Evolutionary conservation across 2,329 filamentous ascomycete genomes (phyloP), one percentile per base, ranked within the genome.

Genomic region (Xylaria sp.): DNA sequence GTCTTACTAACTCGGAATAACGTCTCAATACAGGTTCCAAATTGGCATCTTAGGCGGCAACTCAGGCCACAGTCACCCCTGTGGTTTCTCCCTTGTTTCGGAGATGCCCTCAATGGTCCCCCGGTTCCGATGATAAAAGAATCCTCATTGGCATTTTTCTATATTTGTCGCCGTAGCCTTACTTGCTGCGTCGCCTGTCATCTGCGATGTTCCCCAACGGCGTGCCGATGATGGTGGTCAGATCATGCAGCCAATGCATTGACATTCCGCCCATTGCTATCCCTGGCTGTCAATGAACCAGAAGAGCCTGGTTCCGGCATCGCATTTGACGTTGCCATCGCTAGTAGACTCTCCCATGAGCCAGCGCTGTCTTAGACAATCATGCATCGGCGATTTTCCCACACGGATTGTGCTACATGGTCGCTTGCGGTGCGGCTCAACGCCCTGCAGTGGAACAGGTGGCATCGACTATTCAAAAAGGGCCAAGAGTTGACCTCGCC

Each of bases 201-300:
- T 9, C 34, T 45, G 5, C 65, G 48, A 68, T 39, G 50, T 68
- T 66, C 68, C 65, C 68, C 68, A 68, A 68, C 68, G 65, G 68
- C 51, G 58, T 65, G 55, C 68, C 68, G 68, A 51, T 65, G 68
- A 51, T 65, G 68, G 62, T 66, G 65, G 65, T 69, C 68, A 70
- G 65, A 62, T 45, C 3, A 63, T 14, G 17, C 36, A 34, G 30
- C 32, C 36, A 11, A 42, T 19, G 47, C 54, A 50, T 61, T 42
- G 34, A 42, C 58, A 55, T 53, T 30, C 55, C 54, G 27, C 27
- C 21, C 3, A 24, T 21, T 32, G 8, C n/a, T 24, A 36, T 36
- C 30, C 6, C 47, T 27, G 12, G n/a, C 2, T 30, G 30, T 36
- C 8, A 45, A 19, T 50, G 12, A 42, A 50, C 54, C 39, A 50